Base-by-base conservation (phyloP, 805 yeast genomes). In the Schizosaccharomyces pombe region DNA sequence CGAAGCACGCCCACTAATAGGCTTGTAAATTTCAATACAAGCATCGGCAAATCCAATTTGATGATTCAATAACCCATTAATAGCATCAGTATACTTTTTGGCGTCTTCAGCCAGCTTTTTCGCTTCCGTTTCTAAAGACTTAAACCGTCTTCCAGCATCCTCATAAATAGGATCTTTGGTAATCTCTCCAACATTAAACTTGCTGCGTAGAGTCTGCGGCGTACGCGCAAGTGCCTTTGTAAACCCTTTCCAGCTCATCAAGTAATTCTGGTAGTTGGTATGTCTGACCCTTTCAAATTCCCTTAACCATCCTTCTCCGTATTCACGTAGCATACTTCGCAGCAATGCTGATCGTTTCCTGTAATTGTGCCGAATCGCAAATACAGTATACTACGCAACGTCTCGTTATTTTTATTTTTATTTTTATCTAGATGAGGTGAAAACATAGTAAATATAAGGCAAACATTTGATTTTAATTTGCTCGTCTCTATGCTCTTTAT, bases 81-180 rank as follows among this genome's bases (percentile, higher is more conserved):
- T 94, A 0, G 97, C 94, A 33, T 76, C 75, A 62, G 84, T 86
- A 68, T 91, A 91, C 64, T 94, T 76, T 62, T 81, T 84, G 31
- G 94, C 81, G 68, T 89, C 97, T 39, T 82, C 85, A 61, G 86
- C 82, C 57, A 91, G 72, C 64, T 85, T 82, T 70, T 85, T 84
- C 39, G 96, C 86, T 67, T 87, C 94, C 16, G 70, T 65, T 67
- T 91, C 98, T 62, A 91, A 72, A 64, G 89, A 95, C 65, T 82
- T 83, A 72, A 91, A 91, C 63, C 98, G 76, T 67, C 96, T 78
- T 68, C 91, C 98, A 5, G 98, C 97, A 69, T 91, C 98, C 30
- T 75, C 75, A 67, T 86, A 91, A 12, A 91, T 95, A 0, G 95
- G 77, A 64, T 91, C 98, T 52, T 69, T 73, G n/a, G 86, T 79